A percentile compares a stretch with the other conserved stretches of the same genome.
Conservation (phyloP, 495 filamentous ascomycete species). For the Neurospora hispaniola region DNA sequence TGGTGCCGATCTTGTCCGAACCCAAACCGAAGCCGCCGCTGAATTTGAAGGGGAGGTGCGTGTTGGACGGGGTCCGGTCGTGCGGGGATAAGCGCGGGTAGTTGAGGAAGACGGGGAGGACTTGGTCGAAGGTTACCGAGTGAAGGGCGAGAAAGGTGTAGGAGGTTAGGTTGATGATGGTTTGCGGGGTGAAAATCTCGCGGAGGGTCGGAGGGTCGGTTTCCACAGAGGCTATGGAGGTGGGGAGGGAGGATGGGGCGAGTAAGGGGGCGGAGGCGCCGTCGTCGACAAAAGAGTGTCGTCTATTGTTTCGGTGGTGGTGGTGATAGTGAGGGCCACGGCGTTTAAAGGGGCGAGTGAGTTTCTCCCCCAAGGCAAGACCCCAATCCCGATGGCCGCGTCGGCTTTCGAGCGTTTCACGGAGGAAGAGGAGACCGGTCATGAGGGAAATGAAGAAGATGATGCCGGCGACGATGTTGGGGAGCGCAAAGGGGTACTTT, state of each 20-base stretch:
- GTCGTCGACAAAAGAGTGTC: slow-evolving; percentile 33
- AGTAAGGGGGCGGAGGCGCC: slow-evolving; percentile 34
- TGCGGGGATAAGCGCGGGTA: slow-evolving; percentile 40
- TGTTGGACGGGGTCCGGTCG: slow-evolving; percentile 35
- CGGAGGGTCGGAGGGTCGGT: slow-evolving; percentile 37
- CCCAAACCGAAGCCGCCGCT: slow-evolving; percentile 63
- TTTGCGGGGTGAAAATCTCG: slow-evolving; percentile 68
- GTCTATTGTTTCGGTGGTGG: slow-evolving; percentile 10
- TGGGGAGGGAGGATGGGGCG: slow-evolving; percentile 20
- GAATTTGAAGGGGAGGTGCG: slow-evolving; percentile 66
- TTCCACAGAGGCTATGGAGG: background rate
- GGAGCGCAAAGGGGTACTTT: slow-evolving; percentile 68
- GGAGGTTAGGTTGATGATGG: slow-evolving; percentile 59
- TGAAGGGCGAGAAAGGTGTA: slow-evolving; percentile 72
- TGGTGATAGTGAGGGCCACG: slow-evolving; percentile 7
- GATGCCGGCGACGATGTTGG: slow-evolving; percentile 62
- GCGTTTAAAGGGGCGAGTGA: slow-evolving; percentile 26
- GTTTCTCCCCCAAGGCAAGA: slow-evolving; percentile 48
- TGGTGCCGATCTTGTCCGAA: slow-evolving; percentile 61
- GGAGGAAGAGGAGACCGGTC: slow-evolving; percentile 61
- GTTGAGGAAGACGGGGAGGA: slow-evolving; percentile 74
- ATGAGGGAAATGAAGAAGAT: slow-evolving; percentile 66
- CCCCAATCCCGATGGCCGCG: slow-evolving; percentile 58
- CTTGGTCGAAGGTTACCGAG: slow-evolving; percentile 67
- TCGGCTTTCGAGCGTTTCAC: slow-evolving; percentile 64